These are phyloP conservation scores for Ophiostoma sp. DNA, from an alignment of 2,329 filamentous ascomycete species.

Conservation along the genomic window DNA sequence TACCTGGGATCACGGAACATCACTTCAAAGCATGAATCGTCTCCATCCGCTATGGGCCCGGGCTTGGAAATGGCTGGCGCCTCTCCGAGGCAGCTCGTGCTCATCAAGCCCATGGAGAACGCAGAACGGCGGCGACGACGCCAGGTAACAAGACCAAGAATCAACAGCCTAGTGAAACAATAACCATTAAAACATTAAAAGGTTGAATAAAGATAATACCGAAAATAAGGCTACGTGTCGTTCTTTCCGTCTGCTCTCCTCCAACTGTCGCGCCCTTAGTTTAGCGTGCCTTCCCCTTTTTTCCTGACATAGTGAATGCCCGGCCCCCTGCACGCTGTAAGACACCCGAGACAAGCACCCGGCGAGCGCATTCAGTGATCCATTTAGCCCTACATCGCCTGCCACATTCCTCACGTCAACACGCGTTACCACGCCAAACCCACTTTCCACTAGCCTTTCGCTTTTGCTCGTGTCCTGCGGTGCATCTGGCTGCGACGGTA, in stretches of 20 bases:
- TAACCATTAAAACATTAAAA: not conserved
- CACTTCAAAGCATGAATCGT: not conserved
- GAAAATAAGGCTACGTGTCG: conserved; percentile 18
- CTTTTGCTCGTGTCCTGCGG: conserved; percentile 2
- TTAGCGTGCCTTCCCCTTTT: conserved; percentile 13
- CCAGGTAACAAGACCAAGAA: not conserved
- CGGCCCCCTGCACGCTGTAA: not conserved
- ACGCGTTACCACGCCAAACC: not conserved
- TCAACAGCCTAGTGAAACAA: not conserved
- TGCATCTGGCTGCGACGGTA: conserved; percentile 4
- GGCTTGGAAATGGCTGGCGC: not conserved
- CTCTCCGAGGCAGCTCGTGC: not conserved
- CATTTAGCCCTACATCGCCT: not conserved
- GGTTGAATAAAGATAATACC: not conserved
- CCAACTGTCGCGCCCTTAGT: not conserved
- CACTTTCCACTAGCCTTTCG: not conserved
- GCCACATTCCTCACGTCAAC: conserved; percentile 5
- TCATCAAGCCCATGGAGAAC: not conserved
- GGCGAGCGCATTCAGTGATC: no score
- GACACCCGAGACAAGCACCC: no score
- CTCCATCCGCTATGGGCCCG: conserved; percentile 4
- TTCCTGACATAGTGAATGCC: no score
- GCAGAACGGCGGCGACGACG: not conserved
- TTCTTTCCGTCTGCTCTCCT: conserved; percentile 3
- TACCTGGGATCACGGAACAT: no score